A percentile compares a stretch with the other conserved stretches of the same genome.
Conservation (phyloP, 345 rosid species). For the Melaleuca alternifolia region DNA sequence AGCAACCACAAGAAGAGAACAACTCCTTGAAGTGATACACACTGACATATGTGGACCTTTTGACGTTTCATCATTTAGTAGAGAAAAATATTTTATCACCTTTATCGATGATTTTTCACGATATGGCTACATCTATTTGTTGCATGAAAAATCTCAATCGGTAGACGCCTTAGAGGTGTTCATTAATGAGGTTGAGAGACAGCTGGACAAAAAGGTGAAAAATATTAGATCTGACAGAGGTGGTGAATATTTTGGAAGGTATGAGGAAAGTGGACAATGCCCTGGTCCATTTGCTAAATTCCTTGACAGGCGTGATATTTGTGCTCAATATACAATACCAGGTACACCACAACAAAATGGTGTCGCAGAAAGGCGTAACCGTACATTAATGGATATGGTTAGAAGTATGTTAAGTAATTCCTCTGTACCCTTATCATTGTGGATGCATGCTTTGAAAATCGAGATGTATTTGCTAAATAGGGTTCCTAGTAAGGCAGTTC, state of each 20-base stretch:
- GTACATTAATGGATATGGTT: background rate
- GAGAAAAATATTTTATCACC: conserved; percentile 4
- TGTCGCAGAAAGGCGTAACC: background rate
- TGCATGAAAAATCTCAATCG: conserved; percentile 4
- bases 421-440: background rate
- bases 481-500: background rate
- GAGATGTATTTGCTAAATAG: background rate
- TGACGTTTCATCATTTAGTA: too few species aligned
- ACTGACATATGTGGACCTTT: conserved; percentile 1
- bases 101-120: conserved; percentile 8
- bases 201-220: too few species aligned
- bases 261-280: too few species aligned
- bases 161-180: too few species aligned
- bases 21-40: background rate
- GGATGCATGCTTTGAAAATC: background rate
- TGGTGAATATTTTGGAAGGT: too few species aligned
- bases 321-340: background rate
- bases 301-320: background rate
- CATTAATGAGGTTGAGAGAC: too few species aligned
- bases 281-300: background rate
- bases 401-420: background rate
- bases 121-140: conserved; percentile 7
- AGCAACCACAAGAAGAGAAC: background rate
- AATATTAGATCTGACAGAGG: too few species aligned
- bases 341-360: background rate